Base-by-base conservation (phyloP, 2,329 filamentous ascomycete species). In the Trichoderma afroharzianum region DNA sequence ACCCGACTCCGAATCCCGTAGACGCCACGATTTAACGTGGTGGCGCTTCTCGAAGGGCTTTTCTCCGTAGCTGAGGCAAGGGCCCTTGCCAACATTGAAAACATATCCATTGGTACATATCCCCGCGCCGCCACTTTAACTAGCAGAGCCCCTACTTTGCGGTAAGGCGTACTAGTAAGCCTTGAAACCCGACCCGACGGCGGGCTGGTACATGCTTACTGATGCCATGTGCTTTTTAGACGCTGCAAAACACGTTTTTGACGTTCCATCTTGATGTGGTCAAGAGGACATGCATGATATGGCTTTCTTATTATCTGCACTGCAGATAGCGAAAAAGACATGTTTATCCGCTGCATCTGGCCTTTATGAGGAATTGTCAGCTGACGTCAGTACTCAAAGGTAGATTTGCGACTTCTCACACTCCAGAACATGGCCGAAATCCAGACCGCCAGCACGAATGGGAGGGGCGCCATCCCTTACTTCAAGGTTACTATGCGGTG, bases 1-100 rank as follows among this genome's bases (percentile, higher is more conserved):
- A 6, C 32, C 57, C 36, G 66, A 69, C 28, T 30, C 66, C 66
- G 66, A 69, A 69, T 69, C 66, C 66, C 66, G 66, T 21, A 28
- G 21, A 28, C 28, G 57, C 57, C 55, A 24, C 53, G 64, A 59
- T 59, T 28, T 8, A 32, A n/a, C 24, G 32, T 24, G 63, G 47
- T 15, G 32, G 24, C 50, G 55, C 53, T 68, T 68, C 64, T 68
- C 53, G 55, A 68, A 68, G 36, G 33, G 39, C 21, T 57, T 57
- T 53, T 43, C n/a, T 36, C 50, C 32, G 36, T 24, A 21, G 39
- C 39, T 53, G 43, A n/a, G 11, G 53, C 50, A 58, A 21, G 50
- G 63, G 33, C n/a, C 50, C 63, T 24, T 39, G 50, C n/a, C 39
- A 39, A 36, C 33, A 36, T 36, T 36, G 14, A 36, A 14, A 58